Evolutionary conservation across 2,329 filamentous ascomycete species (phyloP).

Genomic region (Myriosclerotinia duriaeana): DNA sequence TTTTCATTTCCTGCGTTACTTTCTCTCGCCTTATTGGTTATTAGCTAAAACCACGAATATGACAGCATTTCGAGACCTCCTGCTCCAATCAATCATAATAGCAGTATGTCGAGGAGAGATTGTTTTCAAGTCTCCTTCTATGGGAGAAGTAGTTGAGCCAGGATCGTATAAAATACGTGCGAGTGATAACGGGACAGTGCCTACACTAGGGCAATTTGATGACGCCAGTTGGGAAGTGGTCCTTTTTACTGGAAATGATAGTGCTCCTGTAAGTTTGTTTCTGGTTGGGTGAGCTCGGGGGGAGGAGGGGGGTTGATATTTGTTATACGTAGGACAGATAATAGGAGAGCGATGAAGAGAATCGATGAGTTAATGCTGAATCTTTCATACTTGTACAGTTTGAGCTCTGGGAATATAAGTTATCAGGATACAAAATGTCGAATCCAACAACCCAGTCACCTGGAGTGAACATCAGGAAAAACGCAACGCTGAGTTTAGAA

Average conservation of each 20-base stretch:
- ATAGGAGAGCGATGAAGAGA: not conserved
- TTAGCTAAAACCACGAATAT: not conserved
- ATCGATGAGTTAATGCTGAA: not conserved
- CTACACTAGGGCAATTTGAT: constrained; percentile 10
- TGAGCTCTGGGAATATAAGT: not conserved
- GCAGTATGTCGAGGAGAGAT: constrained; percentile 17
- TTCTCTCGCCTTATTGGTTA: not conserved
- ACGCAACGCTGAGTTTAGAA: not conserved
- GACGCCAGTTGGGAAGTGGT: constrained; percentile 16
- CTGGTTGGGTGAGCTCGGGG: not conserved
- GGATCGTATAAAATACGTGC: constrained; percentile 12
- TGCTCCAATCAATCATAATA: not conserved
- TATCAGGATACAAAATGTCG: constrained; percentile 5
- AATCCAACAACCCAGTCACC: constrained; percentile 16
- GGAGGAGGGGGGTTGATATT: not conserved
- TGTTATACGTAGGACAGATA: not conserved
- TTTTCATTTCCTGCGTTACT: not conserved
- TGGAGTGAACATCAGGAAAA: constrained; percentile 1
- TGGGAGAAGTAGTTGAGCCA: constrained; percentile 11
- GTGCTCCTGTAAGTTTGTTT: constrained; percentile 10
- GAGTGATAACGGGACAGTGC: constrained; percentile 14
- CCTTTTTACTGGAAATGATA: constrained; percentile 19
- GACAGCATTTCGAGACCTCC: not conserved
- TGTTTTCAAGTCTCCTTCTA: constrained; percentile 8
- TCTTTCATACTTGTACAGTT: not conserved